Evolutionary conservation across 768 basidiomycete genomes (phyloP), one percentile per base, ranked within the genome.

Genomic region (Rickenella mellea): DNA sequence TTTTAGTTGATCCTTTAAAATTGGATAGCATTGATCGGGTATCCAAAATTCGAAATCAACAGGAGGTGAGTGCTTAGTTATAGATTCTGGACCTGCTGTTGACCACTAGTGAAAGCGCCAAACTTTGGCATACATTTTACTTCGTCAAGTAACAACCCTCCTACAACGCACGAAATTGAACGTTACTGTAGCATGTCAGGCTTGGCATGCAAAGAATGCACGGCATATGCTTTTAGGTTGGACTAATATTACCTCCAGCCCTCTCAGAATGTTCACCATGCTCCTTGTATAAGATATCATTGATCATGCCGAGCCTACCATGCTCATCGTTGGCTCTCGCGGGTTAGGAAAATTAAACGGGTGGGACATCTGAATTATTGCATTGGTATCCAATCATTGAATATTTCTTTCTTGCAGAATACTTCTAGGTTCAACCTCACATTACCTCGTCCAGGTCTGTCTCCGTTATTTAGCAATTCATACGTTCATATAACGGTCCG

Each of bases 141-240:
- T 83, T 40, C 82, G 92, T 24, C 93, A 96, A 63, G 89, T 82
- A 3, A 93, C 86, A 1, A 74, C 83, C 10, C 71, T 98, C 12
- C 70, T 99, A 27, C 91, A 96, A 60, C 82, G 96, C 19, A 99
- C 96, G 0, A 76, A 72, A 44, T 67, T 98, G 43, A 80, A 97
- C 47, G 86, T 96, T 22, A 80, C 78, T 0, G 77, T 98, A 28
- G 70, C 78, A 3, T 98, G 94, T 59, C 92, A 98, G 63, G 92
- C 93, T 22, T 86, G 93, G 77, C 93, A 98, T 50, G 90, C 93
- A n/a, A 96, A 94, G 68, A 93, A 93, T 55, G 71, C 83, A 1
- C 66, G 89, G 19, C 89, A 92, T 55, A 92, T 93, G 81, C 64
- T 94, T 19, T 66, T 94, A 15, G 83, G 83, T 80, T 39, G 19